Base-by-base conservation (phyloP, 306 rosid genomes). In the Styphnolobium japonicum region DNA sequence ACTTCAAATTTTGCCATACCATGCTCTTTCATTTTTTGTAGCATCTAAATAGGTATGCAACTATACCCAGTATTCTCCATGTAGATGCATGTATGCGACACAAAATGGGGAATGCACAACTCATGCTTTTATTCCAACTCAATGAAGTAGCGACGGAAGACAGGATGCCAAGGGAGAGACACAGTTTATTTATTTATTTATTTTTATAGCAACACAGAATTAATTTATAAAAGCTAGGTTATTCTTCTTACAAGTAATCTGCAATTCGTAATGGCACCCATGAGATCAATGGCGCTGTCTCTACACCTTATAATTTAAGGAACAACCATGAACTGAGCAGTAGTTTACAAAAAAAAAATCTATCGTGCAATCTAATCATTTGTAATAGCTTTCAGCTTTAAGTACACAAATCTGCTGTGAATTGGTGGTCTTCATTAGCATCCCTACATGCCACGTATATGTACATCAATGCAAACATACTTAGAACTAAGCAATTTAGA, bases 401-500 rank as follows among this genome's bases (percentile, higher is more conserved):
- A 23, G 34, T 18, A 55, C 22, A 55, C 10, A 10, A 27, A 29
- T 31, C 23, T 14, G 4, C 23, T 36, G n/a, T 18, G 56, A 23
- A 73, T 11, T 57, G 11, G n/a, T 40, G 56, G 55, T 7, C 10
- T 57, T 23, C 11, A 23, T 10, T 4, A 10, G 42, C 11, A 18
- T 60, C 18, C 18, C 43, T 58, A 5, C 18, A 4, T 22, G 43
- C 23, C 25, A 52, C 16, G 11, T 12, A 18, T 10, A 73, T 4
- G 49, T 22, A 42, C n/a, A 36, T 53, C 9, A 80, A 58, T 5
- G 48, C 61, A 52, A 57, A 22, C 36, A 39, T 9, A 52, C 15
- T 22, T n/a, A 25, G n/a, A n/a, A n/a, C n/a, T 45, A 74, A 56
- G 33, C 77, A 77, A 40, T 22, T 75, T 23, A 60, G 11, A 68